Base-by-base conservation (phyloP, 495 filamentous ascomycete genomes). In the Xeromyces bisporus region DNA sequence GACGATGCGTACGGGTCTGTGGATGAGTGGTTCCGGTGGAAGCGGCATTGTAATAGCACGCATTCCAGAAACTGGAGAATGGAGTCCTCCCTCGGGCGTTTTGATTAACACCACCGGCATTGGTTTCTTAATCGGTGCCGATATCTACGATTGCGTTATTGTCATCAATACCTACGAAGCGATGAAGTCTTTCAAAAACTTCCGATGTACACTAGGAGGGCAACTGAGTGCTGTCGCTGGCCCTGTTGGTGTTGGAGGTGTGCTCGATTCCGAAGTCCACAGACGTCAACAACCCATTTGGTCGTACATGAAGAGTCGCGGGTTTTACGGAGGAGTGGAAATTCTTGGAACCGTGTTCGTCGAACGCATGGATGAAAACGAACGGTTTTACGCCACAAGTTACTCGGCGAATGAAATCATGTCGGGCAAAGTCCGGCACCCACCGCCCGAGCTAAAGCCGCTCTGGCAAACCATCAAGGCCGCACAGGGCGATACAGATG, bases 91-190 rank as follows among this genome's bases (percentile, higher is more conserved):
- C 2, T 85, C 80, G 9, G 84, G 79, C 20, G 82, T 93, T 38
- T 61, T 92, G 51, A 64, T 93, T 18, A 84, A 93, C 47, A 91
- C 85, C 1, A 73, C 79, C 1, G 82, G 75, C 2, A 55, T 91
- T 14, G 82, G 81, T n/a, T 93, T 93, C 45, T 62, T 87, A 15
- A 75, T 85, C 2, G 85, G 83, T 2, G 80, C 91, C 18, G 85
- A 93, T 40, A 81, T 92, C 35, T 93, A 93, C 60, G 85, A 93
- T 46, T 91, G 84, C 46, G 75, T 93, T 12, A 65, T 93, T 0
- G 74, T 93, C 4, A 85, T 93, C 49, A 93, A 91, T 52, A 82
- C 76, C 13, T 67, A 73, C 14, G 67, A 78, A 31, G 83, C 80
- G 4, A 58, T 93, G 17, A 77, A 86, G 31, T 68, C 78, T 0